Conservation (phyloP, 2,329 filamentous ascomycete species). For the Alternaria alternata region DNA sequence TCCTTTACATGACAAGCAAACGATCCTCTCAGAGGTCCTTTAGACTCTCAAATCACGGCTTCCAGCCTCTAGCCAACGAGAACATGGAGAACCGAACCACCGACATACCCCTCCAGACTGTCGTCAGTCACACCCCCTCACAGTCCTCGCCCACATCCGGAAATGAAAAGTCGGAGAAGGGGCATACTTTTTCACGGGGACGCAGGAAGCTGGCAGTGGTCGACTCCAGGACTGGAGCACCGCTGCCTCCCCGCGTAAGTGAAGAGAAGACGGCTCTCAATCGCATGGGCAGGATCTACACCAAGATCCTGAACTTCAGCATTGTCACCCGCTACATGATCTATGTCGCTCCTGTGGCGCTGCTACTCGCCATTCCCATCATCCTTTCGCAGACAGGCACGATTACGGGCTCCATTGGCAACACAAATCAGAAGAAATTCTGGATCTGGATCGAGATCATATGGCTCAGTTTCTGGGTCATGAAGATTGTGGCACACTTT, state of each 20-base stretch:
- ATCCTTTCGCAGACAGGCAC: slow-evolving; percentile 64
- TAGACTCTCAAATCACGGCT: slow-evolving; percentile 47
- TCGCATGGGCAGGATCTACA: slow-evolving; percentile 67
- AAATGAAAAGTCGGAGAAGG: slow-evolving; percentile 50
- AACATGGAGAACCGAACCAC: slow-evolving; percentile 60
- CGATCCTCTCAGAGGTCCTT: slow-evolving; percentile 46
- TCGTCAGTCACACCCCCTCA: slow-evolving; percentile 58
- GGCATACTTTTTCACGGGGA: slow-evolving; percentile 49
- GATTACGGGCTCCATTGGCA: slow-evolving; percentile 57
- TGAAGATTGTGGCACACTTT: slow-evolving; percentile 67
- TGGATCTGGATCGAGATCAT: slow-evolving; percentile 72
- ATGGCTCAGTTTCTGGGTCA: slow-evolving; percentile 70
- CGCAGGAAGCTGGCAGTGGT: slow-evolving; percentile 38
- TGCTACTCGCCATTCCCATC: slow-evolving; percentile 69
- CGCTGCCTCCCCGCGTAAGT: slow-evolving; percentile 43
- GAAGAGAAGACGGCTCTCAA: slow-evolving; percentile 65
- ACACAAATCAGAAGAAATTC: slow-evolving; percentile 66
- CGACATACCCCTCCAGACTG: slow-evolving; percentile 68
- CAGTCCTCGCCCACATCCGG: slow-evolving; percentile 33
- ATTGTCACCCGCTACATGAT: slow-evolving; percentile 70
- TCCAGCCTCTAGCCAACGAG: slow-evolving; percentile 44
- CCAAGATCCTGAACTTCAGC: slow-evolving; percentile 68
- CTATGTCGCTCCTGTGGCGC: slow-evolving; percentile 66
- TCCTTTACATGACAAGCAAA: slow-evolving; percentile 30
- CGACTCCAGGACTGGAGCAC: slow-evolving; percentile 43